phyloP scores from a whole-genome alignment of 2,329 filamentous ascomycete species.

The Didymella segeticola region DNA sequence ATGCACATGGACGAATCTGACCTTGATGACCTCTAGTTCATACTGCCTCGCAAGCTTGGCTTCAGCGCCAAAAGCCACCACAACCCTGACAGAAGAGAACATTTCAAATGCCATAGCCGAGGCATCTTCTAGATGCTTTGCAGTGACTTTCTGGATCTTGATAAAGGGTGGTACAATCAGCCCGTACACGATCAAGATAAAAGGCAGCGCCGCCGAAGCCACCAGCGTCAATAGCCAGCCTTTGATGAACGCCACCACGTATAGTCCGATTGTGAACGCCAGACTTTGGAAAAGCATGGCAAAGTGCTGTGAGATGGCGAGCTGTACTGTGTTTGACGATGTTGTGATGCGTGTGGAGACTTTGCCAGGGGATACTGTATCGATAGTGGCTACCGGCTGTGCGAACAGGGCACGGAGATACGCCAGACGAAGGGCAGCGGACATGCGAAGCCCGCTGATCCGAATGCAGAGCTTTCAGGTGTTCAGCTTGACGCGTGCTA shows the following conservation, averaged over 20 bases:
- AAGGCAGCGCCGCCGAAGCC: slow-evolving; percentile 54
- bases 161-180: slow-evolving; percentile 41
- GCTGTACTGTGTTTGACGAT: slow-evolving; percentile 60
- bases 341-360: slow-evolving; percentile 61
- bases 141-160: slow-evolving; percentile 42
- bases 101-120: slow-evolving; percentile 49
- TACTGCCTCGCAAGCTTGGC: slow-evolving; percentile 43
- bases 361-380: slow-evolving; percentile 56
- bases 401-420: slow-evolving; percentile 59
- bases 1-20: background rate
- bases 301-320: slow-evolving; percentile 62
- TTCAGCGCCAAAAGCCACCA: slow-evolving; percentile 49
- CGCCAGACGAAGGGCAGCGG: slow-evolving; percentile 57
- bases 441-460: slow-evolving; percentile 59
- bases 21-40: slow-evolving; percentile 32
- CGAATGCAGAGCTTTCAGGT: slow-evolving; percentile 55
- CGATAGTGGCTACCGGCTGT: slow-evolving; percentile 59
- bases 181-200: slow-evolving; percentile 45
- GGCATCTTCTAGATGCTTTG: slow-evolving; percentile 42
- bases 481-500: background rate
- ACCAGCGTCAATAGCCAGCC: slow-evolving; percentile 61
- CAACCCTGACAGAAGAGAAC: slow-evolving; percentile 47
- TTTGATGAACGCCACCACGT: slow-evolving; percentile 59
- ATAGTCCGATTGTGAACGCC: slow-evolving; percentile 44
- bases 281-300: slow-evolving; percentile 54